Base-by-base conservation (phyloP, 148 eudicot genomes). In the Nyssa sinensis region DNA sequence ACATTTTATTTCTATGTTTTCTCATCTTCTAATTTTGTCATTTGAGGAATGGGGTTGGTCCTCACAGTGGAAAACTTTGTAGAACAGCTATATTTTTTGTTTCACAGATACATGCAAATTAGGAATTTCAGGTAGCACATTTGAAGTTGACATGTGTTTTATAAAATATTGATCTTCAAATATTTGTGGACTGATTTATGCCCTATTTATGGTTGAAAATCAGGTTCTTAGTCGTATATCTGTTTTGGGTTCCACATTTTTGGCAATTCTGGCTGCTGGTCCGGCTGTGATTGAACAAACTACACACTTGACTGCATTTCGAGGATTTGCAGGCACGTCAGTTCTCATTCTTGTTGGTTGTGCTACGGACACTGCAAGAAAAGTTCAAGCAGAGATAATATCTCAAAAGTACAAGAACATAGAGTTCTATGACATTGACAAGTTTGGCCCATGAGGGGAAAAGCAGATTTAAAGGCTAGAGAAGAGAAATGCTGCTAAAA, bases 281-380 rank as follows among this genome's bases (percentile, higher is more conserved):
- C 99, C 97, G 11, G 93, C 99, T 1, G 77, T 96, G 59, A 90
- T 93, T 17, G 98, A 93, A 75, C 98, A 93, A 82, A 85, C 81
- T 31, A 91, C 97, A 24, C 98, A 96, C 76, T 88, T 93, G 37
- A 89, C 99, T 3, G 99, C 98, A 23, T 96, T 93, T 47, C 82
- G 98, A 62, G 99, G 98, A 62, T 96, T 96, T 47, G 98, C 97
- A 0, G 99, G 98, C 70, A 93, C 99, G 0, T 96, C 99, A 0
- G 98, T 93, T 71, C 94, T 93, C 77, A 96, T 96, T 84, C 94
- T 96, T 58, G 99, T 96, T 57, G 99, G 99, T 68, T 96, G 99
- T 81, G 99, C 99, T 11, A 96, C 99, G 7, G 99, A 96, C 70
- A 96, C 98, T 0, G 98, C 99, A 14, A 87, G 99, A 73, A 93